These are phyloP conservation scores for Lactifluus volemus DNA, from an alignment of 768 basidiomycete genomes.

Conservation along the genomic window DNA sequence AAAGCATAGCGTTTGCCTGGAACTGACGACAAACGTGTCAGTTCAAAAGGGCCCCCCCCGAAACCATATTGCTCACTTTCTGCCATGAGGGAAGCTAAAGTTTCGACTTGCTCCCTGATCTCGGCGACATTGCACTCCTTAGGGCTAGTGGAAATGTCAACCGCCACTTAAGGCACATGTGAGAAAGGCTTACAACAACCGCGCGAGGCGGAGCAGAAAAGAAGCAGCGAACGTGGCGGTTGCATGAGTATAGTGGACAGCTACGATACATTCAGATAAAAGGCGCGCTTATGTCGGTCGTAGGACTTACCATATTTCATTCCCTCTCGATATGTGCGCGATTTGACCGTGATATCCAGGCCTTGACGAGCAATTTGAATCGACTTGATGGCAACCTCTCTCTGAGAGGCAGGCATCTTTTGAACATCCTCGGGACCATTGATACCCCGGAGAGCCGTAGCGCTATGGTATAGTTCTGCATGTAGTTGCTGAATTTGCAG, in stretches of 20 bases:
- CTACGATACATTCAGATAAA: conserved; percentile 29
- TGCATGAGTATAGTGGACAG: conserved; percentile 86
- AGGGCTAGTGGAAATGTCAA: conserved; percentile 41
- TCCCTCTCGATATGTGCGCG: conserved; percentile 78
- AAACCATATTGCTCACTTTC: conserved; percentile 45
- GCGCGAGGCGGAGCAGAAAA: conserved; percentile 75
- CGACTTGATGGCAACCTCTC: conserved; percentile 71
- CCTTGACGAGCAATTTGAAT: conserved; percentile 75
- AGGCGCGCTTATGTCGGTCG: background rate
- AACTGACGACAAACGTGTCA: conserved; percentile 37
- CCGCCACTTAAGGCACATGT: background rate
- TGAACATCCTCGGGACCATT: conserved; percentile 80
- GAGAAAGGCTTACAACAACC: conserved; percentile 62
- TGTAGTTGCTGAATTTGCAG: conserved; percentile 82
- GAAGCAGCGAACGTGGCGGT: conserved; percentile 92
- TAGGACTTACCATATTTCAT: conserved; percentile 73
- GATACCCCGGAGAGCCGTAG: conserved; percentile 74
- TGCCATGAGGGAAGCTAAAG: conserved; percentile 64
- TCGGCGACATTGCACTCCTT: conserved; percentile 70
- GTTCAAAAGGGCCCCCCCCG: conserved; percentile 1
- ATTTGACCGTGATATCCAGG: conserved; percentile 78
- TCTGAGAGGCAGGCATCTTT: conserved; percentile 71
- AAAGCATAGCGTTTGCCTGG: conserved; percentile 90
- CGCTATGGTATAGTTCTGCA: conserved; percentile 78
- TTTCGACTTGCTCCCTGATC: conserved; percentile 71